phyloP scores from a whole-genome alignment of 805 yeast species.

The Kodamaea jinghongensis region DNA sequence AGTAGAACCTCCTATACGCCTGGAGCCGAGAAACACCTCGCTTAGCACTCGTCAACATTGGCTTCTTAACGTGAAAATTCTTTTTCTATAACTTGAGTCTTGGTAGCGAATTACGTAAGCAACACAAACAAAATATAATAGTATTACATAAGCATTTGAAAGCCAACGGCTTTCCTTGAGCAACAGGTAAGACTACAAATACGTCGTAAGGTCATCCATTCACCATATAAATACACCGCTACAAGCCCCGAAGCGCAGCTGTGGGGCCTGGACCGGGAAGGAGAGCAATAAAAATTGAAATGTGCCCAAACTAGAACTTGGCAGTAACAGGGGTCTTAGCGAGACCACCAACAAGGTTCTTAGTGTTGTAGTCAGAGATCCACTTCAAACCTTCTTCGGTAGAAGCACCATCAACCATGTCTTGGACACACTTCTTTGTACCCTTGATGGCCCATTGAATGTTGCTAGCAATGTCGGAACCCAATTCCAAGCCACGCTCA shows the following conservation, averaged over 20 bases:
- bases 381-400: constrained; percentile 48
- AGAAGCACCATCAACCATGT: constrained; percentile 32
- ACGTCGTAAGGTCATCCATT: too few species aligned
- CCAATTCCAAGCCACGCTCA: constrained; percentile 48
- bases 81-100: neutral
- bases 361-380: constrained; percentile 54
- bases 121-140: too few species aligned
- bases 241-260: too few species aligned
- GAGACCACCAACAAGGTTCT: constrained; percentile 21
- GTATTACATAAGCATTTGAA: too few species aligned
- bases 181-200: too few species aligned
- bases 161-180: too few species aligned
- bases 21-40: constrained; percentile 2
- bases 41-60: constrained; percentile 5
- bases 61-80: constrained; percentile 1
- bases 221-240: too few species aligned
- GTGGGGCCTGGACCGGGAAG: too few species aligned
- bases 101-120: too few species aligned
- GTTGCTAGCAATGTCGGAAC: constrained; percentile 43
- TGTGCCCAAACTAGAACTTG: too few species aligned
- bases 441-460: constrained; percentile 63
- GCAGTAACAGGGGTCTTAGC: neutral
- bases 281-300: too few species aligned
- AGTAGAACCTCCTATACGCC: constrained; percentile 4
- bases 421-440: constrained; percentile 54